Conservation (phyloP, 768 basidiomycete genomes). For the Leucocoprinus birnbaumii region DNA sequence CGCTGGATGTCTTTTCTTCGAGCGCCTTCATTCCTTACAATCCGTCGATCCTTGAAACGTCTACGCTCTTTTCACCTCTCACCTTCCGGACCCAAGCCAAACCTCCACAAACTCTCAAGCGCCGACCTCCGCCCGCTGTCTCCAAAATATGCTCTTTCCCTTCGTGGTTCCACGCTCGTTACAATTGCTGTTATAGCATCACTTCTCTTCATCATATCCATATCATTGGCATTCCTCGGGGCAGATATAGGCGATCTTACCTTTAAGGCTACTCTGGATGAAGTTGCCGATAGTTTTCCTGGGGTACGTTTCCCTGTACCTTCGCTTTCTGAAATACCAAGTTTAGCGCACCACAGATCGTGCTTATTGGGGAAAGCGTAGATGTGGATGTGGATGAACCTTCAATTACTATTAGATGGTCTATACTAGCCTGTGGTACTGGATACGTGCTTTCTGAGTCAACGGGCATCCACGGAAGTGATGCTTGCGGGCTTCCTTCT, state of each 20-base stretch:
- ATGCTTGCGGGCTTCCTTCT: conserved; percentile 43
- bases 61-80: conserved; percentile 44
- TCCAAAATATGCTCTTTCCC: conserved; percentile 21
- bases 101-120: not conserved
- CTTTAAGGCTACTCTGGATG: conserved; percentile 37
- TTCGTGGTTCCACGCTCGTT: conserved; percentile 27
- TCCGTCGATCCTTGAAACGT: conserved; percentile 32
- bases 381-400: conserved; percentile 61
- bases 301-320: conserved; percentile 34
- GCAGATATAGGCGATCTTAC: conserved; percentile 36
- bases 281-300: conserved; percentile 37
- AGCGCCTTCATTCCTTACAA: conserved; percentile 25
- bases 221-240: conserved; percentile 50
- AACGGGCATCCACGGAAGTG: conserved; percentile 41
- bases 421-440: conserved; percentile 49
- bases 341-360: conserved; percentile 31
- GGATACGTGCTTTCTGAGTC: conserved; percentile 43
- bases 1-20: conserved; percentile 23
- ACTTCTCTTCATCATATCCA: conserved; percentile 41
- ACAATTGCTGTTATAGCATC: conserved; percentile 41
- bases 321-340: not conserved
- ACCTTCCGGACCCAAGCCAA: conserved; percentile 18
- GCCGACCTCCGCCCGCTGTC: conserved; percentile 7
- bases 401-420: conserved; percentile 53
- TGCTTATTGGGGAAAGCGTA: conserved; percentile 53